phyloP scores from a whole-genome alignment of 345 rosid genomes.

The Pelargonium nanum region DNA sequence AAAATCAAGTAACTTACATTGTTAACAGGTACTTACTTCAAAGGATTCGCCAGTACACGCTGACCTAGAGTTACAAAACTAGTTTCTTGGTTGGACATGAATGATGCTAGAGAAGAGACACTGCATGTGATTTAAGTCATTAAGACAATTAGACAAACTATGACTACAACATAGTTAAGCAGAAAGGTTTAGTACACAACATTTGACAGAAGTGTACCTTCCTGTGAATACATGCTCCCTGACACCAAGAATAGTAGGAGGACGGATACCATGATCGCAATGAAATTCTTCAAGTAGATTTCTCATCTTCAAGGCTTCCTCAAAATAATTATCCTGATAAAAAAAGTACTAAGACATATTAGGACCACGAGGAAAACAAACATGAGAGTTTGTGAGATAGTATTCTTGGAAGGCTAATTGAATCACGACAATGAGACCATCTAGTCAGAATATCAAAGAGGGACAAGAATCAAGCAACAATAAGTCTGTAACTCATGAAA shows the following conservation, averaged over 20 bases:
- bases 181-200: slow-evolving; percentile 1
- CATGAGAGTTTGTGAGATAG: no score
- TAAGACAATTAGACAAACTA: background rate
- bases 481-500: no score
- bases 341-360: no score
- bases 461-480: no score
- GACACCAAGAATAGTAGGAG: slow-evolving; percentile 97
- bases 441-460: no score
- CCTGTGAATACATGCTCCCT: slow-evolving; percentile 96
- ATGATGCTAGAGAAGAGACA: slow-evolving; percentile 90
- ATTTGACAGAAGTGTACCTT: slow-evolving; percentile 35
- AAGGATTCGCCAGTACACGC: slow-evolving; percentile 88
- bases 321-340: slow-evolving; percentile 87
- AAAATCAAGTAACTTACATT: slow-evolving; percentile 4
- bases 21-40: slow-evolving; percentile 50
- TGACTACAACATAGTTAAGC: background rate
- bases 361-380: no score
- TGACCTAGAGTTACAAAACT: slow-evolving; percentile 95
- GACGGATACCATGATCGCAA: slow-evolving; percentile 69
- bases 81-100: slow-evolving; percentile 95
- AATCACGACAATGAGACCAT: no score
- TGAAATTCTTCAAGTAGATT: slow-evolving; percentile 92
- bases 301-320: slow-evolving; percentile 97
- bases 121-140: slow-evolving; percentile 39
- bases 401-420: no score